Conservation (phyloP, 192 early-diverging fungal genomes). For the Backusella tarrabulga region DNA sequence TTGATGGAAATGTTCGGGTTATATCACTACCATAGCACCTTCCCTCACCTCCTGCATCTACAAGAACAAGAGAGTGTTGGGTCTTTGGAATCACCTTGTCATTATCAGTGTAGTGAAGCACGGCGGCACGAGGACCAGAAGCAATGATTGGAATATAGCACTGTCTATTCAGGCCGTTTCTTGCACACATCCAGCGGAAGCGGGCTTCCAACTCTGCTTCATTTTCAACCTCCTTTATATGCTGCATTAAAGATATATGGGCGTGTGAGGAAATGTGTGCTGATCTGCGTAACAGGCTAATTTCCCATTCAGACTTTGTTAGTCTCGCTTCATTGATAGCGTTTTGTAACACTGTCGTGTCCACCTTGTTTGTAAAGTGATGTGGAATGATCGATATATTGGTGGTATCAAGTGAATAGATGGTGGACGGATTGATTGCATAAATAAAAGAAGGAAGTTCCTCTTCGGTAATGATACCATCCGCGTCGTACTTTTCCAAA, state of each 20-base stretch:
- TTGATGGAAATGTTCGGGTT: conserved; percentile 84
- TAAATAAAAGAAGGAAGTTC: conserved; percentile 54
- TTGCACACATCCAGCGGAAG: conserved; percentile 72
- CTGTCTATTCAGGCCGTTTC: conserved; percentile 67
- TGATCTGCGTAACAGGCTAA: conserved; percentile 71
- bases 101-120: conserved; percentile 85
- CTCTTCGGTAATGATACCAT: conserved; percentile 60
- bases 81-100: conserved; percentile 47
- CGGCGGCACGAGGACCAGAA: conserved; percentile 71
- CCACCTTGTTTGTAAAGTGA: not conserved
- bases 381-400: conserved; percentile 36
- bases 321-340: conserved; percentile 78
- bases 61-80: conserved; percentile 60
- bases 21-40: conserved; percentile 88
- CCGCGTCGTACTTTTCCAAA: conserved; percentile 61
- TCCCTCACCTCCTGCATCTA: conserved; percentile 85
- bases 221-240: conserved; percentile 53
- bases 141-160: conserved; percentile 87
- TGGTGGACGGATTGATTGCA: conserved; percentile 41
- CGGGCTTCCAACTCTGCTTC: conserved; percentile 77
- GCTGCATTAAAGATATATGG: conserved; percentile 78
- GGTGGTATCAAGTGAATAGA: conserved; percentile 53
- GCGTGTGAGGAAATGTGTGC: conserved; percentile 74
- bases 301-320: conserved; percentile 76
- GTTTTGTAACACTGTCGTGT: conserved; percentile 31